Evolutionary conservation across 2,329 filamentous ascomycete genomes (phyloP), one percentile per base, ranked within the genome.

Genomic region (Aphanocladium album): DNA sequence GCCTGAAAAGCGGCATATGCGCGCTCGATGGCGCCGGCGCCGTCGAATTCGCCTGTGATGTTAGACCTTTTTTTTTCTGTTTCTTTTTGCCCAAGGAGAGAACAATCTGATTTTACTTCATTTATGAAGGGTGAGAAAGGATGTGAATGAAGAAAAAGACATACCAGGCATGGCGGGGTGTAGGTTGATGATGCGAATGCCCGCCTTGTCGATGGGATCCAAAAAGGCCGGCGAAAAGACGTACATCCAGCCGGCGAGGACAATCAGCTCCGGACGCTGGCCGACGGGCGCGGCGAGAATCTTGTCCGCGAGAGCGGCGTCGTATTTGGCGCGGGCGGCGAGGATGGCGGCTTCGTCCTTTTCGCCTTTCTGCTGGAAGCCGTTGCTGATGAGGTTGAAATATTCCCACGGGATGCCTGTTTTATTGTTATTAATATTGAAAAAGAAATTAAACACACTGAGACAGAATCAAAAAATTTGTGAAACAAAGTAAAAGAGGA

Each of bases 161-260:
- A 61, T 52, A 71, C 71, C 67, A 49, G 68, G 70, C 45, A 67
- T 62, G 27, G 65, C 66, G 4, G 91, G 91, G 70, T 96, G 91
- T 45, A 96, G 74, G 71, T 96, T 96, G 68, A 96, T 93, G 49
- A 93, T 86, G 25, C 80, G 82, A 39, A 93, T 79, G 0, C 81
- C 82, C 0, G 80, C 83, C 14, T 73, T 76, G 37, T 83, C 80
- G 8, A 96, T 70, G 2, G 90, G 89, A 9, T 82, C 79, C 52
- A 96, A 77, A 71, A 96, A 95, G 1, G 79, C 76, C 2, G 79
- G 78, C 0, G 86, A 87, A 53, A 96, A 83, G 61, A 96, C 88
- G 72, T 95, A 88, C 91, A 96, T 96, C 83, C 90, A 96, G 2
- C 92, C 91, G 3, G 90, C 88, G 66, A 92, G 89, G 9, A 95